phyloP scores from a whole-genome alignment of 768 basidiomycete species.

The Tulasnella sp. region DNA sequence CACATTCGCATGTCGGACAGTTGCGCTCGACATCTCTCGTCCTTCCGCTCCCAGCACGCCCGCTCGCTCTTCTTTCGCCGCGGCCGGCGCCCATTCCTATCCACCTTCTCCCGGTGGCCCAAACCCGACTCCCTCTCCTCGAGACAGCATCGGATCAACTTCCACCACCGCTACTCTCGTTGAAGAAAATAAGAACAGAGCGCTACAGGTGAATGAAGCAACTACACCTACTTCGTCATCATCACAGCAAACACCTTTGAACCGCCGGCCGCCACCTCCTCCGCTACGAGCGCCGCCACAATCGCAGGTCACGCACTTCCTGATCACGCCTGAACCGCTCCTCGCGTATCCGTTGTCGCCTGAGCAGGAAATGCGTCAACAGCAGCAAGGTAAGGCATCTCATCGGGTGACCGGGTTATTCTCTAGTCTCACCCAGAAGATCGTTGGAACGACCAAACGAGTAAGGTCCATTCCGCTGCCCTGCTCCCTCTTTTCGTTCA shows the following conservation, averaged over 20 bases:
- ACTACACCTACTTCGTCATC: conserved; percentile 18
- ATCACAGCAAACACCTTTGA: conserved; percentile 23
- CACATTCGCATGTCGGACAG: conserved; percentile 30
- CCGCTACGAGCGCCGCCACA: background rate
- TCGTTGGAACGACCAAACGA: conserved; percentile 3
- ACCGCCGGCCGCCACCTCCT: conserved; percentile 21
- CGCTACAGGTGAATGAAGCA: conserved; percentile 23
- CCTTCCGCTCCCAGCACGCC: conserved; percentile 3
- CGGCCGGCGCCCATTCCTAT: background rate
- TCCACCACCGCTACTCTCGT: conserved; percentile 4
- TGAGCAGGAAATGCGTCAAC: conserved; percentile 25
- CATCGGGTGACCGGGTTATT: conserved; percentile 49
- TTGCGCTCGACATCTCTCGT: conserved; percentile 16
- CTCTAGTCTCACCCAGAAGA: conserved; percentile 19
- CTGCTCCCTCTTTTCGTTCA: background rate
- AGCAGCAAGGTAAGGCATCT: conserved; percentile 40
- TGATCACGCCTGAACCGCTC: conserved; percentile 24
- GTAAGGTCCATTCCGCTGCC: background rate
- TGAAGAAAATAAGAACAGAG: conserved; percentile 3
- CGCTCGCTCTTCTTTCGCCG: background rate
- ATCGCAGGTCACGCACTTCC: conserved; percentile 23
- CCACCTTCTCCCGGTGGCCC: background rate
- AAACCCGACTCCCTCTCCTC: background rate
- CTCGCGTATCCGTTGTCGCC: conserved; percentile 22
- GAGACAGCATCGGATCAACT: conserved; percentile 6